These are phyloP conservation scores for Pichia heedii DNA, from an alignment of 805 yeast genomes.

Conservation along the genomic window DNA sequence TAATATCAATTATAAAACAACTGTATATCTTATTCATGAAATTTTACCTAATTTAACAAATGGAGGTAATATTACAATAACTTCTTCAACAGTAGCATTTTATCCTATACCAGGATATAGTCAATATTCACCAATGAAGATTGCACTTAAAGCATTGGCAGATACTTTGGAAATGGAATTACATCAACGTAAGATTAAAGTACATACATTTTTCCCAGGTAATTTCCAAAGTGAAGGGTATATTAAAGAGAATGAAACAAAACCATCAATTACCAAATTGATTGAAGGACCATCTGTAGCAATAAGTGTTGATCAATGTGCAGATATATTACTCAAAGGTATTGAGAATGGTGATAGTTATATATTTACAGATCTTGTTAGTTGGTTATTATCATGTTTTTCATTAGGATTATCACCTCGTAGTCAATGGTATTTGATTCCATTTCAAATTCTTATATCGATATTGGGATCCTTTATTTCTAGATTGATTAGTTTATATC, in stretches of 20 bases:
- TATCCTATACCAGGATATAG: slow-evolving; percentile 88
- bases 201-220: slow-evolving; percentile 78
- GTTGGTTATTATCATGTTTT: slow-evolving; percentile 67
- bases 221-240: slow-evolving; percentile 86
- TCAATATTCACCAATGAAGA: slow-evolving; percentile 84
- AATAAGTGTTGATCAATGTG: slow-evolving; percentile 57
- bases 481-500: slow-evolving; percentile 48
- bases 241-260: slow-evolving; percentile 68
- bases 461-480: slow-evolving; percentile 43
- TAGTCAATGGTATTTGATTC: slow-evolving; percentile 31
- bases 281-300: slow-evolving; percentile 84
- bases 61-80: slow-evolving; percentile 40
- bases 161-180: slow-evolving; percentile 79
- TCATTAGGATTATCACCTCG: slow-evolving; percentile 67
- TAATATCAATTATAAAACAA: slow-evolving; percentile 61
- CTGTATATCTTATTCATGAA: slow-evolving; percentile 63
- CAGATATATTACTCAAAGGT: slow-evolving; percentile 45
- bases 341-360: slow-evolving; percentile 58
- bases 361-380: slow-evolving; percentile 73
- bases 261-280: slow-evolving; percentile 70
- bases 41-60: slow-evolving; percentile 27
- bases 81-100: slow-evolving; percentile 72
- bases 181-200: slow-evolving; percentile 53
- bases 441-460: slow-evolving; percentile 41
- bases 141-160: slow-evolving; percentile 69